A percentile compares a stretch with the other conserved stretches of the same genome.
Conservation (phyloP, 2,329 filamentous ascomycete species). For the Grosmannia clavigera region DNA sequence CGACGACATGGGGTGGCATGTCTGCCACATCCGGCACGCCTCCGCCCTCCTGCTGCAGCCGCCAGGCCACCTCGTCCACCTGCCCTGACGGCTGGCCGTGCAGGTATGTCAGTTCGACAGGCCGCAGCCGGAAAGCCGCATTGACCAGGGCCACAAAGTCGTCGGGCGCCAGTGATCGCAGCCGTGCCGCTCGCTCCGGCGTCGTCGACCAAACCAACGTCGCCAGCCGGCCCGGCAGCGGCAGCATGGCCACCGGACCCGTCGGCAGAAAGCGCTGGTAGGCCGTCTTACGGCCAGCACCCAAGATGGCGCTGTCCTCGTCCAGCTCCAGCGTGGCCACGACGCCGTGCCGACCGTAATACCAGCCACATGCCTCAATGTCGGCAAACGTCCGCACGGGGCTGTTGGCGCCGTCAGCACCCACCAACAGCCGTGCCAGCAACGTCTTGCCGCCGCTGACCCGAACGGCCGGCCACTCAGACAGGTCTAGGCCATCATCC, state of each 20-base stretch:
- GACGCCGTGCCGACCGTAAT: conserved; percentile 81
- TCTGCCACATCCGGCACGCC: conserved; percentile 20
- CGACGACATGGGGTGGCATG: conserved; percentile 51
- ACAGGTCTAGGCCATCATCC: conserved; percentile 48
- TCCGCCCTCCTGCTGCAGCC: conserved; percentile 35
- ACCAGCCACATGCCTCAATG: conserved; percentile 81
- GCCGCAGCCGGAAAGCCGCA: conserved; percentile 73
- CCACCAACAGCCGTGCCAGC: conserved; percentile 73
- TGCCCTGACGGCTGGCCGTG: conserved; percentile 41
- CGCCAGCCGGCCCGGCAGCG: conserved; percentile 69
- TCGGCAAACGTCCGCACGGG: conserved; percentile 82
- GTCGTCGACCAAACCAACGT: conserved; percentile 94
- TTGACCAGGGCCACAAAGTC: conserved; percentile 87
- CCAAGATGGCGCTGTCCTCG: conserved; percentile 26
- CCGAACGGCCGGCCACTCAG: conserved; percentile 75
- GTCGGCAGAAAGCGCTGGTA: conserved; percentile 93
- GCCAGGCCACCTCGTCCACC: conserved; percentile 52
- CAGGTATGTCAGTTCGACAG: conserved; percentile 73
- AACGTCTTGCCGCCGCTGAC: conserved; percentile 56
- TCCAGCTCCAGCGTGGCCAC: conserved; percentile 77
- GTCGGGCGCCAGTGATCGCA: conserved; percentile 60
- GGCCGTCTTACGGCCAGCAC: conserved; percentile 51
- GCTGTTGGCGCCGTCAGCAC: conserved; percentile 89
- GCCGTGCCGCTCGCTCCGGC: conserved; percentile 59
- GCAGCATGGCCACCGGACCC: conserved; percentile 82